Percentiles rank a stretch among this genome's conserved stretches.
These are phyloP conservation scores for Cutaneotrichosporon curvatum DNA, from an alignment of 1,284 basidiomycete genomes.

Conservation along the genomic window DNA sequence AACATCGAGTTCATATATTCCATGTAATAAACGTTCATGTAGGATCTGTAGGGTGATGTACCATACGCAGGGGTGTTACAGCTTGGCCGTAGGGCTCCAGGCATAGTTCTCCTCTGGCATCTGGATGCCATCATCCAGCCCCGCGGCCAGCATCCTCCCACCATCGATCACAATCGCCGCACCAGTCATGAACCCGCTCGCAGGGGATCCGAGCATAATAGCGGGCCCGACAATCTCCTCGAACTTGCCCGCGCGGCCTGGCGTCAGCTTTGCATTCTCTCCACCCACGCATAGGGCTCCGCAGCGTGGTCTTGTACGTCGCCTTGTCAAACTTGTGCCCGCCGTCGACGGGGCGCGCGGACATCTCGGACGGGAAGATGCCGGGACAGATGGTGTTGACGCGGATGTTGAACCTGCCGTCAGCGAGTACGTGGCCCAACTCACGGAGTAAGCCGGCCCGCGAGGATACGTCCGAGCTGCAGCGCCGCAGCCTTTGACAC, in stretches of 20 bases:
- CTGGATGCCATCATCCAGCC: conserved; percentile 26
- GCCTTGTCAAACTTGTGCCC: conserved; percentile 19
- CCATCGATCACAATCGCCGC: conserved; percentile 38
- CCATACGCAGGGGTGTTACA: too few relatives aligned
- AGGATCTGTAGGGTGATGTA: too few relatives aligned
- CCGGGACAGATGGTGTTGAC: conserved; percentile 39
- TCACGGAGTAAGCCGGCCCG: conserved; percentile 30
- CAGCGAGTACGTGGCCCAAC: too few relatives aligned
- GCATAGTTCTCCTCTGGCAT: conserved; percentile 23
- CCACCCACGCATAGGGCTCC: conserved; percentile 11
- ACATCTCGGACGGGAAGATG: conserved; percentile 40
- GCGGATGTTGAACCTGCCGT: conserved; percentile 27
- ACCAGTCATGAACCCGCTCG: conserved; percentile 38
- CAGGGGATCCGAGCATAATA: conserved; percentile 30
- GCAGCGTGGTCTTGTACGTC: conserved; percentile 19
- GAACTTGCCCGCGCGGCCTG: conserved; percentile 29
- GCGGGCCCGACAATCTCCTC: conserved; percentile 42
- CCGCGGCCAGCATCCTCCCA: conserved; percentile 25
- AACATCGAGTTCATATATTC: conserved; percentile 9
- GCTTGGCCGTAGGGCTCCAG: background rate
- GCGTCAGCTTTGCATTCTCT: too few relatives aligned
- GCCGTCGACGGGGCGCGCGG: conserved; percentile 11
- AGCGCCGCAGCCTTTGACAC: conserved; percentile 21
- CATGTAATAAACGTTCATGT: too few relatives aligned
- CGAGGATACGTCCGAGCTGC: conserved; percentile 30